Evolutionary conservation across 2,329 filamentous ascomycete genomes (phyloP).

Genomic region (Colletotrichum ledebouriae): DNA sequence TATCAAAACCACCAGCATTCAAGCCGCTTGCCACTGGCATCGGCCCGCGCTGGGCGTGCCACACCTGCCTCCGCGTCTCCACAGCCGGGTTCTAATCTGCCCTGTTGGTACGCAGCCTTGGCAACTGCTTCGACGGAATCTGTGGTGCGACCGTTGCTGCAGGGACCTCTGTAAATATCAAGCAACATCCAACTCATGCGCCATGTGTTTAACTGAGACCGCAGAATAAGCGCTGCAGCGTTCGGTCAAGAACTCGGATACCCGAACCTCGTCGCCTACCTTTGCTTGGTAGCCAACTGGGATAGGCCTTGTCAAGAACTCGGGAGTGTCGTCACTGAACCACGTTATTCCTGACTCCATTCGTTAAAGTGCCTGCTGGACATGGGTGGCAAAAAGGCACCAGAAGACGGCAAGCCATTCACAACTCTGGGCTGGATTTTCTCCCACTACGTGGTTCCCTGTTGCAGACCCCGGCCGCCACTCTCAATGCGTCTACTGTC

Average conservation of each 20-base stretch:
- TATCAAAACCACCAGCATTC: slow-evolving; percentile 1
- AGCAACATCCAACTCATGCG: neutral
- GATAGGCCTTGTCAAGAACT: slow-evolving; percentile 22
- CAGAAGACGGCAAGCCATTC: slow-evolving; percentile 10
- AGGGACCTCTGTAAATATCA: slow-evolving; percentile 6
- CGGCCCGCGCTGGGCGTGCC: slow-evolving; percentile 23
- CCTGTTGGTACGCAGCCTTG: slow-evolving; percentile 12
- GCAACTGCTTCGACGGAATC: slow-evolving; percentile 21
- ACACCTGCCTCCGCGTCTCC: slow-evolving; percentile 29
- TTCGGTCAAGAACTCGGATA: slow-evolving; percentile 23
- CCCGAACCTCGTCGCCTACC: slow-evolving; percentile 11
- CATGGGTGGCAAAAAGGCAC: too few relatives aligned
- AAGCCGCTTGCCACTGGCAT: slow-evolving; percentile 11
- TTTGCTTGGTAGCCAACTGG: slow-evolving; percentile 7
- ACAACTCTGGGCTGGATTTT: slow-evolving; percentile 2
- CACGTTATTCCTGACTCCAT: neutral
- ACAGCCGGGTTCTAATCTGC: slow-evolving; percentile 28
- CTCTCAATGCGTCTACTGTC: slow-evolving; percentile 19
- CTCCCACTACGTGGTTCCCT: slow-evolving; percentile 23
- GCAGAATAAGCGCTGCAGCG: neutral
- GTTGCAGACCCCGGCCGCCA: slow-evolving; percentile 7
- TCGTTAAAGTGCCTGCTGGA: neutral
- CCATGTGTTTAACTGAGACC: slow-evolving; percentile 15
- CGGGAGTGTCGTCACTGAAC: neutral
- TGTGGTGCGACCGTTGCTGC: slow-evolving; percentile 6